Conservation (phyloP, 306 rosid genomes). For the apple (Malus domestica) region DNA sequence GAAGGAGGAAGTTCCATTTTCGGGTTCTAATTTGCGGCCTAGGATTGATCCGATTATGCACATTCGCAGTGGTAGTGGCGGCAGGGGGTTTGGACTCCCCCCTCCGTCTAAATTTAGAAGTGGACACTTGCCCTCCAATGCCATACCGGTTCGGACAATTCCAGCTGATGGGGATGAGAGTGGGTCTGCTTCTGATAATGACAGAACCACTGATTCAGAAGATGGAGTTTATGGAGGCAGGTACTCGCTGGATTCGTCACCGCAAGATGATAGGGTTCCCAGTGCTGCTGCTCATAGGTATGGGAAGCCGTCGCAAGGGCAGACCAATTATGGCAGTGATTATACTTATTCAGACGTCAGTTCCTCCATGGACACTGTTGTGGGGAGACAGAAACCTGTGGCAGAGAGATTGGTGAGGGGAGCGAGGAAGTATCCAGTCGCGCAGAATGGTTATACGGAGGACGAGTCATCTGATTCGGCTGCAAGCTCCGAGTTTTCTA, state of each 20-base stretch:
- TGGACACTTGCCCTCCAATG: constrained; percentile 72
- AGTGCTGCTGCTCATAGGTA: constrained; percentile 33
- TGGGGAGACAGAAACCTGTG: constrained; percentile 32
- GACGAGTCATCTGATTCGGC: constrained; percentile 90
- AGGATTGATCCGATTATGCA: constrained; percentile 52
- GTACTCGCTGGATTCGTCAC: constrained; percentile 81
- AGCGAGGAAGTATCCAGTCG: constrained; percentile 31
- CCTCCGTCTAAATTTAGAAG: constrained; percentile 84
- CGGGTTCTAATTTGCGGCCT: constrained; percentile 41
- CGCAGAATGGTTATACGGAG: constrained; percentile 59
- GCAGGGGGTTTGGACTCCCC: constrained; percentile 73
- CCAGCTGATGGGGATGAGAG: constrained; percentile 36
- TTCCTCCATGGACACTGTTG: constrained; percentile 80
- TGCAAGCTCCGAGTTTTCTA: constrained; percentile 79
- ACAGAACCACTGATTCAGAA: constrained; percentile 52
- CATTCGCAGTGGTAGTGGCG: constrained; percentile 32
- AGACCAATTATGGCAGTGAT: constrained; percentile 48
- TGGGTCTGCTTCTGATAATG: constrained; percentile 64
- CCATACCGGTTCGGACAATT: constrained; percentile 40
- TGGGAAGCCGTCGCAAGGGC: constrained; percentile 35
- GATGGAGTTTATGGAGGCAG: constrained; percentile 64
- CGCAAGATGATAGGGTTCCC: constrained; percentile 47
- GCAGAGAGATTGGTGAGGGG: constrained; percentile 29
- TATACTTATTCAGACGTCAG: constrained; percentile 72
- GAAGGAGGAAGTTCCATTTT: constrained; percentile 44